Conservation (phyloP, 2,329 filamentous ascomycete species). For the Pseudogymnoascus sp. region DNA sequence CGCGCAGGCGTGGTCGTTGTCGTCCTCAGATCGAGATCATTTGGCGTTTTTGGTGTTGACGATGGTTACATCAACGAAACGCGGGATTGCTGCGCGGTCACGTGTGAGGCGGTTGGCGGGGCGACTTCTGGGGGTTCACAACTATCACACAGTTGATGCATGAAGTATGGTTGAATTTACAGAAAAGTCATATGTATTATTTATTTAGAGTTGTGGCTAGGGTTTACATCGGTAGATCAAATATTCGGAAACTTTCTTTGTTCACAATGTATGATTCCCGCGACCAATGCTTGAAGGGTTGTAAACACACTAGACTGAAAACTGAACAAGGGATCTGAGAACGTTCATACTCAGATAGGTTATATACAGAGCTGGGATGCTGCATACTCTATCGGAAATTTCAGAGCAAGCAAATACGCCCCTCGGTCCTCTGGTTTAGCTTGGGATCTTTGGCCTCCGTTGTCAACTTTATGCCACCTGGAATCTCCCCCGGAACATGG, state of each 20-base stretch:
- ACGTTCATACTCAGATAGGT: not conserved
- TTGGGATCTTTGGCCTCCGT: not conserved
- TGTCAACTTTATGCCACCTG: not conserved
- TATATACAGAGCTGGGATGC: not conserved
- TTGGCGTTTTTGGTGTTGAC: slow-evolving; percentile 9
- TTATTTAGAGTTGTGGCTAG: not conserved
- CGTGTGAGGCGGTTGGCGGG: not conserved
- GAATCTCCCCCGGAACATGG: not conserved
- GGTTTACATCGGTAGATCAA: not conserved
- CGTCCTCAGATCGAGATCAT: not conserved
- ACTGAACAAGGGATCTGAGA: not conserved
- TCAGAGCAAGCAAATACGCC: not conserved
- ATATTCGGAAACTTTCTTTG: not conserved
- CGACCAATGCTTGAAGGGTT: not conserved
- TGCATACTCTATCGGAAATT: not conserved
- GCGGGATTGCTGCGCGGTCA: slow-evolving; percentile 9
- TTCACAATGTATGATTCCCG: not conserved
- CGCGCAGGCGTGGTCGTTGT: not conserved
- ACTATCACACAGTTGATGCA: not conserved
- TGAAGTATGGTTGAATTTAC: not conserved
- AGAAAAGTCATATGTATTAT: not conserved
- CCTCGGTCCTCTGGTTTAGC: not conserved
- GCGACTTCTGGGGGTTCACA: not conserved
- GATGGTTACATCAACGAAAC: slow-evolving; percentile 7
- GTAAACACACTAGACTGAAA: not conserved